Base-by-base conservation (phyloP, 1,284 basidiomycete species). In the Apiotrichum laibachii region DNA sequence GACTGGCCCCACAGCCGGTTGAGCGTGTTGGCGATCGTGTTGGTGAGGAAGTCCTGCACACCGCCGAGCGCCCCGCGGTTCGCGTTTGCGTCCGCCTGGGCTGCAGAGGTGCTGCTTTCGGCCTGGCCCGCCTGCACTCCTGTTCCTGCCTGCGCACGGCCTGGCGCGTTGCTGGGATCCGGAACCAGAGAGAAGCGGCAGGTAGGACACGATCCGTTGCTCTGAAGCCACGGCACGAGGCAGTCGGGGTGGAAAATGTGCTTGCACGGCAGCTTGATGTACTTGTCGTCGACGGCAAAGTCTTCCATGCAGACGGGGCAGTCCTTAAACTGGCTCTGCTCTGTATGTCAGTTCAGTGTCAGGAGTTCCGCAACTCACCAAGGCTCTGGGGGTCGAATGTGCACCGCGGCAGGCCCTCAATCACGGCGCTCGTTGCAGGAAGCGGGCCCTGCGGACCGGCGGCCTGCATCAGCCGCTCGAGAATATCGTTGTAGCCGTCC, bases 191-290 rank as follows among this genome's bases (percentile, higher is more conserved):
- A 76, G 64, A 76, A 76, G 22, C 76, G 76, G 53, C 77, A 79
- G 10, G 77, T 75, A 0, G 77, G 77, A 65, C 77, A 79, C 7
- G 73, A 73, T 4, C 77, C 77, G 57, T 79, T 79, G 13, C 63
- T 61, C 61, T 72, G 68, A 10, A 79, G 64, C 77, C 77, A 79
- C 2, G 76, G 76, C 10, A 72, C 64, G 2, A 79, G 59, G 55
- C 77, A 79, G 54, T 73, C 74, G 2, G 67, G 65, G 61, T 79
- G 77, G 64, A 76, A 79, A 40, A 75, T 64, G 57, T 79, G 77
- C 69, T 62, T 63, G 70, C 77, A 79, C 8, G 72, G 72, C 40
- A 79, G 62, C 26, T 61, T 61, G 50, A 77, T 68, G 13, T 72
- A 71, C 56, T 70, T 70, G 26, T 77, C 69, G 5, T 67, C 73